Base-by-base conservation (phyloP, 768 basidiomycete species). In the Galerina sulciceps region DNA sequence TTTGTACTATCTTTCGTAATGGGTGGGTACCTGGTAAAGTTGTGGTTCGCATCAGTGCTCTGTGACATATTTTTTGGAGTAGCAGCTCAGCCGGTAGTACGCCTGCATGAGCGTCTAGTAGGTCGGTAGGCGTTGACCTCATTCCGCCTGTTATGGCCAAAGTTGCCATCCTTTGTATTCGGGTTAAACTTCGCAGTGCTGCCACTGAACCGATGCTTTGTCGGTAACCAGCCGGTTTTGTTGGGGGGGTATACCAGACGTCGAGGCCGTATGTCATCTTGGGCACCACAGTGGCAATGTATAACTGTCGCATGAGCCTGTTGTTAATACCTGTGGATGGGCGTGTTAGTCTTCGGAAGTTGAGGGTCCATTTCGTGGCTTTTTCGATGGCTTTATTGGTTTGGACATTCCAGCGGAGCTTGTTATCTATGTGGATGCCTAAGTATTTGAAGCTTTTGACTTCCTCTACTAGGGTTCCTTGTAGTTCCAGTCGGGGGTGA, bases 401-500 rank as follows among this genome's bases (percentile, higher is more conserved):
- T 10, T 69, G 64, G 6, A 34, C 5, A 41, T 46, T 41, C 68
- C 67, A 61, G 26, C 41, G 2, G 5, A 70, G 55, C 31, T 69
- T 46, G 14, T 57, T 45, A 53, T 76, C 64, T 0, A 74, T 31
- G 10, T 66, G 37, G 0, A 73, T 61, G 0, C 74, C 74, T 0
- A 75, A 65, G 55, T 70, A 72, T 36, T 70, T 72, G 60, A 60
- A 62, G 17, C 18, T 40, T 11, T 57, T 37, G 1, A 56, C 58
- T 6, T 55, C 53, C n/a, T 65, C 57, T 13, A 44, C 36, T 2
- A 43, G 40, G n/a, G 57, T 60, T 26, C 47, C 40, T 0, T 69
- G 10, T 36, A 6, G 52, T 13, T 3, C 60, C 23, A 36, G 60
- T 44, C 4, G 57, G 52, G 36, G 53, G 45, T 13, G 17, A 47